Evolutionary conservation across 805 yeast species (phyloP).

Genomic region (Candida bentonensis): DNA sequence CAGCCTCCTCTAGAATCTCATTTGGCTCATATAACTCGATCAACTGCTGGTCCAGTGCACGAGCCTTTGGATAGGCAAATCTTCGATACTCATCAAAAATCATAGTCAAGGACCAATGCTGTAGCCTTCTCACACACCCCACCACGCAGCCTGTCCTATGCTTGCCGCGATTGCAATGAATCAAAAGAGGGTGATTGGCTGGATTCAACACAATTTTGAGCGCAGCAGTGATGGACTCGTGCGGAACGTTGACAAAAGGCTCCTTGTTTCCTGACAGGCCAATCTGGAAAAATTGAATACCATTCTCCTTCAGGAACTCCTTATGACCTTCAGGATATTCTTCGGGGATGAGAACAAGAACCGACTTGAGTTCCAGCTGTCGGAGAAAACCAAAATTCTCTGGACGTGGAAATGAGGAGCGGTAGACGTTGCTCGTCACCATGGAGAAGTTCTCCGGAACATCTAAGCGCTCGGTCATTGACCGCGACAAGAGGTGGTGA

Average conservation of each 20-base stretch:
- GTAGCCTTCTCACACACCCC: slow-evolving; percentile 80
- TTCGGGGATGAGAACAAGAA: slow-evolving; percentile 80
- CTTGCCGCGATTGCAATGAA: slow-evolving; percentile 93
- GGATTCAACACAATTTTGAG: slow-evolving; percentile 72
- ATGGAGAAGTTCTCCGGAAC: slow-evolving; percentile 82
- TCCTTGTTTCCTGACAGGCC: slow-evolving; percentile 87
- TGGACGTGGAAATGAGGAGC: slow-evolving; percentile 80
- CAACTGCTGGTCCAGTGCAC: slow-evolving; percentile 92
- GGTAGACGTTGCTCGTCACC: slow-evolving; percentile 63
- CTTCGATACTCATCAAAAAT: slow-evolving; percentile 91
- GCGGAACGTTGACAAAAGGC: slow-evolving; percentile 29
- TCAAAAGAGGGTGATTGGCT: slow-evolving; percentile 75
- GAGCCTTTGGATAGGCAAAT: slow-evolving; percentile 87
- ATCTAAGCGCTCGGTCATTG: slow-evolving; percentile 8
- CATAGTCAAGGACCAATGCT: slow-evolving; percentile 86
- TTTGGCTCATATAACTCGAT: slow-evolving; percentile 74
- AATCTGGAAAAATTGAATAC: slow-evolving; percentile 64
- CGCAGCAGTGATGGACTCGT: slow-evolving; percentile 62
- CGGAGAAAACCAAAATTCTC: slow-evolving; percentile 65
- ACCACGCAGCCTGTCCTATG: slow-evolving; percentile 95
- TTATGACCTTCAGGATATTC: slow-evolving; percentile 71
- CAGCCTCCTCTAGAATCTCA: slow-evolving; percentile 34
- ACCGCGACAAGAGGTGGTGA: too few species aligned
- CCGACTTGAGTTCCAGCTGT: slow-evolving; percentile 50
- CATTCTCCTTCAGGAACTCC: slow-evolving; percentile 45